These are phyloP conservation scores for Reticulascus tulasneorum DNA, from an alignment of 2,329 filamentous ascomycete species.

Conservation along the genomic window DNA sequence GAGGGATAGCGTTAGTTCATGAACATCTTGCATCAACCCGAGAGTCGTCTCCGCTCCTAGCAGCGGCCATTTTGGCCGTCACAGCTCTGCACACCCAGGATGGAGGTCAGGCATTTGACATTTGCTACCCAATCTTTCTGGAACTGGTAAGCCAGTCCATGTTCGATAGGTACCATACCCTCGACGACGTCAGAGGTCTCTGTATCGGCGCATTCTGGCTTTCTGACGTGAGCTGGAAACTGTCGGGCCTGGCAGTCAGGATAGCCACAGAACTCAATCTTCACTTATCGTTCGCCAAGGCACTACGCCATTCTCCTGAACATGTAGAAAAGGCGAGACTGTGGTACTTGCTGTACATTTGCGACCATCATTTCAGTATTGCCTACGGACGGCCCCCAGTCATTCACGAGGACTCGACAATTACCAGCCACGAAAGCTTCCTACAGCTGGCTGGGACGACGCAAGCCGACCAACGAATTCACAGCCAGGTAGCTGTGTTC, in stretches of 20 bases:
- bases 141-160: slow-evolving; percentile 53
- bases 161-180: slow-evolving; percentile 47
- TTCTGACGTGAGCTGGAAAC: slow-evolving; percentile 51
- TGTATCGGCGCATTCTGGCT: slow-evolving; percentile 64
- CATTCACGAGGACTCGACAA: slow-evolving; percentile 52
- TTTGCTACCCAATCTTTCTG: slow-evolving; percentile 55
- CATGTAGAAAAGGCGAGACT: slow-evolving; percentile 53
- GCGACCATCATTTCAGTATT: slow-evolving; percentile 63
- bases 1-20: slow-evolving; percentile 25
- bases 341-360: slow-evolving; percentile 62
- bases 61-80: slow-evolving; percentile 27
- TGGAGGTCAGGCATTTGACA: slow-evolving; percentile 44
- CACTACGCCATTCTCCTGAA: slow-evolving; percentile 39
- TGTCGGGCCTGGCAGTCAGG: slow-evolving; percentile 55
- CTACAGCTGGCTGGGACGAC: slow-evolving; percentile 45
- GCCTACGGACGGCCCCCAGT: slow-evolving; percentile 56
- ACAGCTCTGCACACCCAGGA: slow-evolving; percentile 25
- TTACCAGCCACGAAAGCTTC: slow-evolving; percentile 54
- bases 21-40: slow-evolving; percentile 22
- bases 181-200: slow-evolving; percentile 57
- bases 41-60: slow-evolving; percentile 23
- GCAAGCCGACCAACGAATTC: slow-evolving; percentile 50
- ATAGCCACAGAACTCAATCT: slow-evolving; percentile 55
- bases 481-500: slow-evolving; percentile 57
- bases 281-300: slow-evolving; percentile 48